Evolutionary conservation across 2,329 filamentous ascomycete species (phyloP), one percentile per base, ranked within the genome.

Genomic region (Fusarium oxysporum): DNA sequence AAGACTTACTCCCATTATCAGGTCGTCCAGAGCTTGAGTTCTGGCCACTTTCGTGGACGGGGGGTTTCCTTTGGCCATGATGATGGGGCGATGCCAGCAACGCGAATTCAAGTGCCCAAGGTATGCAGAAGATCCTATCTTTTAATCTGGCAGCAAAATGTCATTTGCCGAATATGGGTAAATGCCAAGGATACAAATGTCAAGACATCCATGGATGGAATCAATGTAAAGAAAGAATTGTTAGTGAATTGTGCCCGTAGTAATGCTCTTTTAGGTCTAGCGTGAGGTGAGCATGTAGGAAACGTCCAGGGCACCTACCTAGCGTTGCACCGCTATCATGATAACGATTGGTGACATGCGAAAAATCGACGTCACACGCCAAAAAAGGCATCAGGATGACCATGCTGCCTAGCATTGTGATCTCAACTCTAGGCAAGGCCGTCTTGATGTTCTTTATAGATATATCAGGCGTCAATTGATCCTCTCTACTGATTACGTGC

Each of bases 1-100:
- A 55, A 54, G 40, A 81, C 87, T 82, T 80, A 88, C 87, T 73
- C 85, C 85, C 84, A 89, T 89, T 55, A 90, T 87, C 32, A 86
- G 81, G 62, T 89, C 86, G 81, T 91, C 88, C 25, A 82, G 65
- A 28, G 75, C 71, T 64, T 78, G 76, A 16, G 78, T 77, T 70
- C 74, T 80, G 65, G 75, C 48, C 43, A 66, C 44, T 68, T 65
- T 61, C 35, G 47, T 50, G 40, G 74, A 53, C 43, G 47, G 28
- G 21, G 56, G 33, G 28, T 62, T 70, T 41, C 65, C 58, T 48
- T 70, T 71, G n/a, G 61, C 63, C 72, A 77, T 78, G 16, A 54
- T 58, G 40, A 45, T 43, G 16, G 23, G 43, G 16, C 17, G 28
- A 23, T 16, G 28, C 19, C 16, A 21, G 48, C 30, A 32, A 45